These are phyloP conservation scores for Echium plantagineum DNA, from an alignment of 257 asterid genomes.

Conservation along the genomic window DNA sequence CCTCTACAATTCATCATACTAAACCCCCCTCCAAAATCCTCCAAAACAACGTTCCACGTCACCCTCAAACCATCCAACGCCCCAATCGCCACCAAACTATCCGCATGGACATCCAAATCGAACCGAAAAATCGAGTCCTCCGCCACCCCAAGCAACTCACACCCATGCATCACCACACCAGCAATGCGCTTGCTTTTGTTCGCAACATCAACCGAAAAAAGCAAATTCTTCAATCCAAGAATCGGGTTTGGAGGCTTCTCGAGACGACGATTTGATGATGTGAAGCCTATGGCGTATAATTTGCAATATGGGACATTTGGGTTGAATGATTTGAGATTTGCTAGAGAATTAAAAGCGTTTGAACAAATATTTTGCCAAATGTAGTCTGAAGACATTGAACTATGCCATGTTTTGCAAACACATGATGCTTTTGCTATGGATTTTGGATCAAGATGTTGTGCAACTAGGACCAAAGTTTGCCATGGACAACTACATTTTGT, in stretches of 20 bases:
- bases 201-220: conserved; percentile 42
- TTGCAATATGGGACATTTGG: conserved; percentile 28
- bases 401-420: conserved; percentile 62
- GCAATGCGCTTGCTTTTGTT: conserved; percentile 13
- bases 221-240: conserved; percentile 25
- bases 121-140: conserved; percentile 39
- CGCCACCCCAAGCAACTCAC: conserved; percentile 18
- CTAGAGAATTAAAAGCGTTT: conserved; percentile 48
- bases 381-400: conserved; percentile 55
- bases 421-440: conserved; percentile 51
- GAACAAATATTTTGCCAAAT: conserved; percentile 64
- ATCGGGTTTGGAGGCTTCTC: conserved; percentile 34
- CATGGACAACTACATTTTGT: conserved; percentile 41
- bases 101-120: conserved; percentile 21
- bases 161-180: conserved; percentile 21
- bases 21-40: conserved; percentile 43
- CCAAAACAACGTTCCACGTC: conserved; percentile 57
- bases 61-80: conserved; percentile 30
- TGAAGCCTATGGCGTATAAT: conserved; percentile 45
- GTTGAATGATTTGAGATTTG: conserved; percentile 30
- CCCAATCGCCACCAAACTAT: conserved; percentile 12
- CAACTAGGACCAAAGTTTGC: conserved; percentile 48
- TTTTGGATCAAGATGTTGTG: conserved; percentile 48
- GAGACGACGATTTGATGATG: conserved; percentile 35
- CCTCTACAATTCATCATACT: conserved; percentile 70